Evolutionary conservation across 306 rosid species (phyloP), one percentile per base, ranked within the genome.

Genomic region (Dalbergia cochinchinensis): DNA sequence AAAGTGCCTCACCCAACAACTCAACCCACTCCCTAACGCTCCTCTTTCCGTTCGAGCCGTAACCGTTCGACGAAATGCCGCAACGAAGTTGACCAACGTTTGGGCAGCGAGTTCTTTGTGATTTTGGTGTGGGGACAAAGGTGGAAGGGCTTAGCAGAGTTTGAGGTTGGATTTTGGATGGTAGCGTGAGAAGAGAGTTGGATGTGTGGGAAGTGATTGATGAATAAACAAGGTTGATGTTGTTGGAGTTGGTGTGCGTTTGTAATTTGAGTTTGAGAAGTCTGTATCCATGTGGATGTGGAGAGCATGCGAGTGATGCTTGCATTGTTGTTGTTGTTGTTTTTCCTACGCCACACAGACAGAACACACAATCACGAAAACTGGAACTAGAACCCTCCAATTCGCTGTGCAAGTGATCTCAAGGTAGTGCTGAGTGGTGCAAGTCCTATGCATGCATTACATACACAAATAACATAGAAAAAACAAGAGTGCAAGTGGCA

Each of bases 21-120:
- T 79, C 97, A 64, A 89, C 15, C 94, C 92, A 89, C n/a, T 85
- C 89, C 71, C 91, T 19, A 62, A 94, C 7, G 37, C 88, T 82
- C 68, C 88, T 83, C 18, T 79, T 85, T 63, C 84, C 83, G 13
- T 55, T 67, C 3, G 82, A 67, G 8, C 65, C 59, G 22, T 65
- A 14, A 4, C 74, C 39, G 78, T 83, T 89, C 72, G 97, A 90
- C 8, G 94, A 92, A 85, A 85, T 50, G 86, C 88, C 92, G 45
- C 90, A 89, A 34, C 11, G 91, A 81, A 88, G 54, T 19, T 86
- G 90, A 69, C 61, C 20, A 0, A 45, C 4, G 0, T 73, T 68
- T 20, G 39, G 26, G 19, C 10, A 10, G 3, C 11, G 0, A 1
- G 11, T 20, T 63, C 4, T 35, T n/a, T 9, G 54, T n/a, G 45